These are phyloP conservation scores for Ogataea henricii DNA, from an alignment of 805 yeast genomes.

Conservation along the genomic window DNA sequence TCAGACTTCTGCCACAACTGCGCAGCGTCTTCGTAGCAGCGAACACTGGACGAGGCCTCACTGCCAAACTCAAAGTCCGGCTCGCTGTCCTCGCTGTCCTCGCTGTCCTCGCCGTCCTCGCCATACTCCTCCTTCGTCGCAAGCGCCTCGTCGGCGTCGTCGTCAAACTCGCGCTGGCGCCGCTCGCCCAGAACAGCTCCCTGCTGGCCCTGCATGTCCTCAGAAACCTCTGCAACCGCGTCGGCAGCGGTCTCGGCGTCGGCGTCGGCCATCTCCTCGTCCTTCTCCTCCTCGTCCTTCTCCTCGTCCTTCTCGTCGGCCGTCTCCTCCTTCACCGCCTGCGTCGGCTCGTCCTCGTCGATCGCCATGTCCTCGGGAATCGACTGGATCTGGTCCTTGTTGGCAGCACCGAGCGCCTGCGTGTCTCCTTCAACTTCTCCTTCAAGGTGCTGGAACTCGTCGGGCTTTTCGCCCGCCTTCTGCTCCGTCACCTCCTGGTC, in stretches of 20 bases:
- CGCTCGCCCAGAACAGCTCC: slow-evolving; percentile 27
- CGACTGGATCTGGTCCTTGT: slow-evolving; percentile 72
- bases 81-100: slow-evolving; percentile 4
- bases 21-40: slow-evolving; percentile 59
- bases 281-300: slow-evolving; percentile 33
- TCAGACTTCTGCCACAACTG: slow-evolving; percentile 84
- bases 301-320: slow-evolving; percentile 35
- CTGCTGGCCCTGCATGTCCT: slow-evolving; percentile 20
- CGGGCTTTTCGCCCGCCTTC: slow-evolving; percentile 68
- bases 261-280: slow-evolving; percentile 29
- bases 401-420: slow-evolving; percentile 92
- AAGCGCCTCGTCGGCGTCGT: slow-evolving; percentile 39
- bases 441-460: slow-evolving; percentile 82
- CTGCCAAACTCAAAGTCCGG: not conserved
- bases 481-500: slow-evolving; percentile 54
- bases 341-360: slow-evolving; percentile 60
- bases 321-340: slow-evolving; percentile 31
- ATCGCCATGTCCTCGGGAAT: slow-evolving; percentile 81
- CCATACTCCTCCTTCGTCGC: slow-evolving; percentile 29
- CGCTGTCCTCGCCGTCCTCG: slow-evolving; percentile 31
- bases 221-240: slow-evolving; percentile 5
- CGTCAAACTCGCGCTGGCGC: slow-evolving; percentile 27
- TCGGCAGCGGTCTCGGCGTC: slow-evolving; percentile 25
- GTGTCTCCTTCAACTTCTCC: slow-evolving; percentile 79
- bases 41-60: slow-evolving; percentile 24